Evolutionary conservation across 768 basidiomycete species (phyloP), one percentile per base, ranked within the genome.

Genomic region (Suillus decipiens): DNA sequence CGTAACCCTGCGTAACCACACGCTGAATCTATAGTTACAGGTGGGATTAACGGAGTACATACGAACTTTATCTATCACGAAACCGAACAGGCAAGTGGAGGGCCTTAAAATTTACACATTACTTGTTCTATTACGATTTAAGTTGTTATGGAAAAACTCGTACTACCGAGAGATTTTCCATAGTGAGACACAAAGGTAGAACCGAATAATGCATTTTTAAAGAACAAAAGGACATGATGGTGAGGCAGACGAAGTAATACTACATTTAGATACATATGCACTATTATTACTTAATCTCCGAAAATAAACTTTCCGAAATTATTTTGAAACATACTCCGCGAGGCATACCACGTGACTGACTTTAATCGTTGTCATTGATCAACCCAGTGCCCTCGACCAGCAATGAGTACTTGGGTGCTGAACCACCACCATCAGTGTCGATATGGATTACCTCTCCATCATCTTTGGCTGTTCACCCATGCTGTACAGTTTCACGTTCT

Each of bases 1-100:
- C 17, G 51, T 53, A n/a, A 53, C 51, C 55, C 22, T 24, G 33
- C 17, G 51, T 53, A 34, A 53, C 51, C 55, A 56, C 55, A 37
- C 37, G 3, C 24, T 28, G 55, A 28, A 11, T 11, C 24, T 57
- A 19, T 42, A 53, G 51, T 53, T 33, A 33, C 31, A 53, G 51
- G 31, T 34, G 19, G 12, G 51, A 53, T 53, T 53, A 53, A 53
- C 19, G 51, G 36, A 5, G 51, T 10, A 37, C 55, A 39, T 56
- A 39, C 36, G 14, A 56, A 56, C 37, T 56, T 56, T 24, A 56
- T 56, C 28, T 15, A 50, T 50, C 48, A 50, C 6, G 48, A 51
- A 34, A 53, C 51, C 10, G 19, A 53, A 53, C 33, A 34, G 11
- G 31, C 10, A 53, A 59, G 17, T 12, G 39, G 14, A 59, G 5